Evolutionary conservation across 2,329 filamentous ascomycete species (phyloP).

Genomic region (Parafenestella ontariensis): DNA sequence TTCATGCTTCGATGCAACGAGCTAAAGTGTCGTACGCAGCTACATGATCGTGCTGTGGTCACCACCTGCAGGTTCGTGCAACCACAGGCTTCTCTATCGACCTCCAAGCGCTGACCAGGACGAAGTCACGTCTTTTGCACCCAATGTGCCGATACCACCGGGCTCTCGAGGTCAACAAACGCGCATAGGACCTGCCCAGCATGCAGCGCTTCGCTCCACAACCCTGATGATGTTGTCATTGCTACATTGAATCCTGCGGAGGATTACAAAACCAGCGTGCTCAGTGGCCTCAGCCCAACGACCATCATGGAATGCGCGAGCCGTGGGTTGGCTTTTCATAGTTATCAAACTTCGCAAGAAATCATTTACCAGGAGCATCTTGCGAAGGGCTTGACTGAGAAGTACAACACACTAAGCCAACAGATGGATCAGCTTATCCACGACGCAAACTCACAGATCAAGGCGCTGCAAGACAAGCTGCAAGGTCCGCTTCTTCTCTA

Average conservation of each 20-base stretch:
- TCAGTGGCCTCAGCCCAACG: conserved; percentile 81
- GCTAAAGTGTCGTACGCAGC: conserved; percentile 73
- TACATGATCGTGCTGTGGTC: conserved; percentile 77
- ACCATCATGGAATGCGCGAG: conserved; percentile 87
- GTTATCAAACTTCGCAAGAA: conserved; percentile 84
- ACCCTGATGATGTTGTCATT: conserved; percentile 76
- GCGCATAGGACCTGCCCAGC: conserved; percentile 73
- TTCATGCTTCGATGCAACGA: conserved; percentile 79
- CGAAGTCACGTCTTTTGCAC: conserved; percentile 81
- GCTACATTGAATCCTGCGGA: conserved; percentile 79
- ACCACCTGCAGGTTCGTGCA: conserved; percentile 80
- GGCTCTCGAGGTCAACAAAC: conserved; percentile 64
- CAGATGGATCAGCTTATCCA: conserved; percentile 76
- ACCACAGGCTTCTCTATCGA: background rate
- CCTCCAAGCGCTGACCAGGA: conserved; percentile 47
- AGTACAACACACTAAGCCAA: conserved; percentile 68
- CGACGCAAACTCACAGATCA: conserved; percentile 77
- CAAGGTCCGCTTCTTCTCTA: conserved; percentile 57
- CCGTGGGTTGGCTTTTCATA: conserved; percentile 82
- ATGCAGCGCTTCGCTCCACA: conserved; percentile 71
- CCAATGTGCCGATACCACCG: conserved; percentile 71
- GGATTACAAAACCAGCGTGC: conserved; percentile 86
- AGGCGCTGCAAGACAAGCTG: conserved; percentile 69
- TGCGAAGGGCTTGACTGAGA: conserved; percentile 74
- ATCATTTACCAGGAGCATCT: conserved; percentile 82